Percentiles rank a stretch among this genome's conserved stretches.
phyloP scores from a whole-genome alignment of 176 grass and related monocot species.

The Rhipidocladum racemiflorum region DNA sequence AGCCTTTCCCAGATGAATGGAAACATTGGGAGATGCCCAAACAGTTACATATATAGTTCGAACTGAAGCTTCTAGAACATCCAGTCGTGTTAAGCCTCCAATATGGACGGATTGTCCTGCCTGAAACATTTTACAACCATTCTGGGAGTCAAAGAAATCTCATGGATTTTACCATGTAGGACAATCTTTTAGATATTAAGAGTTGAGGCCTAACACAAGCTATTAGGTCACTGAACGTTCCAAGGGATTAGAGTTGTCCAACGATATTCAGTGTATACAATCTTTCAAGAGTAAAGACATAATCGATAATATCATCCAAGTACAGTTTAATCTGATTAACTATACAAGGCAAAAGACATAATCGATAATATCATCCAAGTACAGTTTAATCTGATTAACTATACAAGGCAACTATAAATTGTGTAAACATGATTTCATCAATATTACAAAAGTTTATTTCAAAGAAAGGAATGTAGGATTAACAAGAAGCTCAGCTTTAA shows the following conservation, averaged over 20 bases:
- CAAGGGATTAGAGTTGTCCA: background rate
- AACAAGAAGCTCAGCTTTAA: background rate
- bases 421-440: background rate
- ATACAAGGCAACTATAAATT: background rate
- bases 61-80: slow-evolving; percentile 65
- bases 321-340: background rate
- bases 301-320: too few relatives aligned
- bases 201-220: background rate
- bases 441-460: background rate
- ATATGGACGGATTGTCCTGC: slow-evolving; percentile 76
- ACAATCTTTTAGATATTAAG: background rate
- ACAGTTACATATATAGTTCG: slow-evolving; percentile 89
- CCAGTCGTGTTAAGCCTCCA: slow-evolving; percentile 74
- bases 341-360: too few relatives aligned
- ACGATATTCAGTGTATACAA: background rate
- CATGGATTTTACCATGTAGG: background rate
- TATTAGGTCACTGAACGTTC: background rate
- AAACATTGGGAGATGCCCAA: slow-evolving; percentile 75
- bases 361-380: too few relatives aligned
- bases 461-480: background rate
- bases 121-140: slow-evolving; percentile 44
- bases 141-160: background rate
- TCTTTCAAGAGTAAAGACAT: background rate
- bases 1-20: slow-evolving; percentile 89
- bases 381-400: background rate